phyloP scores from a whole-genome alignment of 257 asterid genomes.

The Paraleonurus japonicus region DNA sequence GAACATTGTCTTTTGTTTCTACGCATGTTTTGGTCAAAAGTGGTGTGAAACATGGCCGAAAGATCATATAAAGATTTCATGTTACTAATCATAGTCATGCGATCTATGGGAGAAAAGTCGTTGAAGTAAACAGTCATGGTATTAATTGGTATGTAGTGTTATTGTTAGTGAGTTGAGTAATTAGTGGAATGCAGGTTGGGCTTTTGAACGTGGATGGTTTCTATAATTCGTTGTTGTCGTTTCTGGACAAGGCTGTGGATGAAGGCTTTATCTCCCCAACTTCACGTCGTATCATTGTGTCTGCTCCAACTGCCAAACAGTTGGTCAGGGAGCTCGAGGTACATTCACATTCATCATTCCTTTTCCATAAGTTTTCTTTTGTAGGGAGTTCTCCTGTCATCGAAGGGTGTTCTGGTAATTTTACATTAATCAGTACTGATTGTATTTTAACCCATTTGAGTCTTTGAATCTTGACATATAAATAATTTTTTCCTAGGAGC shows the following conservation, averaged over 20 bases:
- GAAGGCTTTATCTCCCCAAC: constrained; percentile 94
- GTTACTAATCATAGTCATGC: constrained; percentile 8
- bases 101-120: background rate
- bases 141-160: no score
- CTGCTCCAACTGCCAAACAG: constrained; percentile 76
- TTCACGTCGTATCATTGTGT: constrained; percentile 88
- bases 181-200: constrained; percentile 59
- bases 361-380: no score
- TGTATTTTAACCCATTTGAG: no score
- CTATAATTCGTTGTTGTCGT: constrained; percentile 61
- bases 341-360: background rate
- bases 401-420: background rate
- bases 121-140: no score
- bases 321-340: constrained; percentile 70
- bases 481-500: constrained; percentile 43
- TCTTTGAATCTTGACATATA: no score
- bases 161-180: no score
- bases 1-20: no score
- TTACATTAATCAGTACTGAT: no score
- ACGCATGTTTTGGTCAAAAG: constrained; percentile 40
- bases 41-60: constrained; percentile 21
- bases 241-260: constrained; percentile 70
- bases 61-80: constrained; percentile 21
- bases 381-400: no score
- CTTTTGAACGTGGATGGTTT: constrained; percentile 90